Evolutionary conservation across 352 stramenopile genomes (phyloP).

Genomic region (Stramenopiles sp.): DNA sequence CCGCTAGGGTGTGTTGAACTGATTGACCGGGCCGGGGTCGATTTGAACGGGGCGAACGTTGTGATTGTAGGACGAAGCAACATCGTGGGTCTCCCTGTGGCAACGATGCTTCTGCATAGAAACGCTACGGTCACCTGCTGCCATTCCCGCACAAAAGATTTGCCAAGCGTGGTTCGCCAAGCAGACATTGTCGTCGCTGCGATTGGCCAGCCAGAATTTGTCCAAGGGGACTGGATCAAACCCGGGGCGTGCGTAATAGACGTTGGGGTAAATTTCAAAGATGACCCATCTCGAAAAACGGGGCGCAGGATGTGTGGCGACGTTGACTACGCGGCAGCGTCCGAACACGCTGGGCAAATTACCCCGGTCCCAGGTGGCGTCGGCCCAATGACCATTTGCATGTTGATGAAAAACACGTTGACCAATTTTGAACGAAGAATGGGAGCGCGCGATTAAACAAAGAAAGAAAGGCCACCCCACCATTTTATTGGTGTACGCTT

Average conservation of each 20-base stretch:
- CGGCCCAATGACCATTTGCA: slow-evolving; percentile 94
- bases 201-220: slow-evolving; percentile 76
- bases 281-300: slow-evolving; percentile 26
- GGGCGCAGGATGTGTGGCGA: slow-evolving; percentile 42
- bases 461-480: too few relatives aligned
- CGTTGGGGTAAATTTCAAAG: slow-evolving; percentile 95
- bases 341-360: slow-evolving; percentile 57
- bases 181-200: slow-evolving; percentile 93
- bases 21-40: slow-evolving; percentile 60
- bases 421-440: slow-evolving; percentile 16
- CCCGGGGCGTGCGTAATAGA: slow-evolving; percentile 88
- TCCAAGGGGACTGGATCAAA: slow-evolving; percentile 88
- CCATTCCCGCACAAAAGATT: slow-evolving; percentile 76
- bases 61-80: slow-evolving; percentile 92
- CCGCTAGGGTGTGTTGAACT: slow-evolving; percentile 84
- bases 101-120: slow-evolving; percentile 75
- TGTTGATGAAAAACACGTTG: slow-evolving; percentile 61
- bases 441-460: too few relatives aligned
- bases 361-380: slow-evolving; percentile 94
- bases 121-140: slow-evolving; percentile 93
- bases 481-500: too few relatives aligned
- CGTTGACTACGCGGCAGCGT: slow-evolving; percentile 61
- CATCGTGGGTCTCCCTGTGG: slow-evolving; percentile 88
- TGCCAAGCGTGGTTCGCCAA: slow-evolving; percentile 50
- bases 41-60: slow-evolving; percentile 71